Conservation (phyloP, 495 filamentous ascomycete species). For the Endocarpon pusillum region DNA sequence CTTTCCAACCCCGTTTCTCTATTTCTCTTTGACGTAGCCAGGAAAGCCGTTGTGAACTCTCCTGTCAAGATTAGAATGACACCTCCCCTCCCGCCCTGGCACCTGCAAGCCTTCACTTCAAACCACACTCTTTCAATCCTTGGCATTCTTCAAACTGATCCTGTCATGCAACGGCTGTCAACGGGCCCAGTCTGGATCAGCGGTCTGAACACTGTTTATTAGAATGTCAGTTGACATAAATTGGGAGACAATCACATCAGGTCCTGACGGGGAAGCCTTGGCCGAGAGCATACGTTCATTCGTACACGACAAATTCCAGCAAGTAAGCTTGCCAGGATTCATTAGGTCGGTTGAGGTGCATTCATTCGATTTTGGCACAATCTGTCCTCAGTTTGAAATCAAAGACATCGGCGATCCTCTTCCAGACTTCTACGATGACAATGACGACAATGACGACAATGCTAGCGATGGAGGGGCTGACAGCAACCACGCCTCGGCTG, state of each 20-base stretch:
- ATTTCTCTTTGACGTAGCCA: too few species aligned
- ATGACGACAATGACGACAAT: constrained; percentile 38
- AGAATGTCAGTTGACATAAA: constrained; percentile 97
- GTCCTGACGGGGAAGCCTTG: constrained; percentile 66
- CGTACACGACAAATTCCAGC: constrained; percentile 88
- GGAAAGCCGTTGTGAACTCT: too few species aligned
- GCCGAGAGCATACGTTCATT: constrained; percentile 79
- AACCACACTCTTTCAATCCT: too few species aligned
- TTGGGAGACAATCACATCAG: constrained; percentile 84
- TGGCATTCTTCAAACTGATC: too few species aligned
- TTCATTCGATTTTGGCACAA: constrained; percentile 76
- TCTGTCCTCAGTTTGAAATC: constrained; percentile 71
- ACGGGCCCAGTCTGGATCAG: too few species aligned
- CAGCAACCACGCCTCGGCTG: background rate
- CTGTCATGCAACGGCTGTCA: too few species aligned
- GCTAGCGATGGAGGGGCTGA: constrained; percentile 22
- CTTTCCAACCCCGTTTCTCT: too few species aligned
- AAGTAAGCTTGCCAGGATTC: constrained; percentile 77
- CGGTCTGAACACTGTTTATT: too few species aligned
- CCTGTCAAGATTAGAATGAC: too few species aligned
- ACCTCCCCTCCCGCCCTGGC: too few species aligned
- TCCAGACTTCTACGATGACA: constrained; percentile 90
- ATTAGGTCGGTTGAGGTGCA: constrained; percentile 92
- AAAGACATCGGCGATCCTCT: constrained; percentile 95
- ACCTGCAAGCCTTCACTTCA: too few species aligned